phyloP scores from a whole-genome alignment of 2,329 filamentous ascomycete species.

The Penicillium janthinellum region DNA sequence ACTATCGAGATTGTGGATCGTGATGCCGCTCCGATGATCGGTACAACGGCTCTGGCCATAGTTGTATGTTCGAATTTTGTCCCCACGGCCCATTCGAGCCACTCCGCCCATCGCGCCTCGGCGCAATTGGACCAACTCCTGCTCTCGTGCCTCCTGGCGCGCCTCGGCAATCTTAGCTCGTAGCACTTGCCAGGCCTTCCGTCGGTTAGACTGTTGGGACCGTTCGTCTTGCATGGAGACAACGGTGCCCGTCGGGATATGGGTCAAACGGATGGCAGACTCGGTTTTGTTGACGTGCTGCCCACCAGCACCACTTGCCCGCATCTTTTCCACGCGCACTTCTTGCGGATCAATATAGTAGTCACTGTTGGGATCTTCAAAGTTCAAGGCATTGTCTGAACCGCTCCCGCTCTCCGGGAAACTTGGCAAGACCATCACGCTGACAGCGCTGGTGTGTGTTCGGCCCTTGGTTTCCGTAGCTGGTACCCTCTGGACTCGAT shows the following conservation, averaged over 20 bases:
- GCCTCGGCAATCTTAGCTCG: slow-evolving; percentile 79
- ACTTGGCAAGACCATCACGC: slow-evolving; percentile 87
- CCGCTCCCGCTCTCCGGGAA: slow-evolving; percentile 62
- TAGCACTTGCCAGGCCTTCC: slow-evolving; percentile 82
- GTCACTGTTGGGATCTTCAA: slow-evolving; percentile 83
- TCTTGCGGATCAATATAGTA: slow-evolving; percentile 87
- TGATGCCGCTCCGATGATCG: slow-evolving; percentile 80
- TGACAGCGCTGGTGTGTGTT: slow-evolving; percentile 90
- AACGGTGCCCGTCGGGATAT: slow-evolving; percentile 80
- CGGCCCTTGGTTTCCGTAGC: slow-evolving; percentile 88
- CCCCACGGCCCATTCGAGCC: slow-evolving; percentile 78
- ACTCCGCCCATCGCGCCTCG: slow-evolving; percentile 77
- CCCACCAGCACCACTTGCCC: slow-evolving; percentile 85
- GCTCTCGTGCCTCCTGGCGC: slow-evolving; percentile 79
- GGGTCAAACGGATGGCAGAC: slow-evolving; percentile 89
- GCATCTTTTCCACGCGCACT: slow-evolving; percentile 84
- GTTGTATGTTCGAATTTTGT: slow-evolving; percentile 95
- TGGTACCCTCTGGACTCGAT: slow-evolving; percentile 91
- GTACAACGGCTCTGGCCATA: slow-evolving; percentile 77
- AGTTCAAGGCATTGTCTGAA: slow-evolving; percentile 59
- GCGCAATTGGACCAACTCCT: slow-evolving; percentile 71
- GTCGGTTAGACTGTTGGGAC: slow-evolving; percentile 86
- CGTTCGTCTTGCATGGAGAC: slow-evolving; percentile 92
- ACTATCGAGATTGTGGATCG: slow-evolving; percentile 76
- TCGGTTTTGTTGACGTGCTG: slow-evolving; percentile 99